Conservation (phyloP, 768 basidiomycete genomes). For the Leccinum arenicola region DNA sequence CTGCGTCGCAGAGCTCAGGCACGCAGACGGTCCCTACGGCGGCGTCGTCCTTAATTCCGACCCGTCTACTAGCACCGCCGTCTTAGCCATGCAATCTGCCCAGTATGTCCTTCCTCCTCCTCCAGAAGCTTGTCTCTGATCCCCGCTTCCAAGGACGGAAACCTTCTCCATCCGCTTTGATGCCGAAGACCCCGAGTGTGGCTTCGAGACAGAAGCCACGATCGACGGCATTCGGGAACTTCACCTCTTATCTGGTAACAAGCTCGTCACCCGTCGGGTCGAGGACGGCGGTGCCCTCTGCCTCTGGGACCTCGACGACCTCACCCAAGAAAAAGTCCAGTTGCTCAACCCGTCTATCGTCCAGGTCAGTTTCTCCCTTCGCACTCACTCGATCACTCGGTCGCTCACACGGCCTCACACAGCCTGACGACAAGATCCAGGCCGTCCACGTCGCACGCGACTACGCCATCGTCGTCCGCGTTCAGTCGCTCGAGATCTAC, state of each 20-base stretch:
- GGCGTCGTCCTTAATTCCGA: slow-evolving; percentile 48
- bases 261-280: slow-evolving; percentile 36
- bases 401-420: neutral
- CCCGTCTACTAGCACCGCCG: slow-evolving; percentile 26
- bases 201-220: slow-evolving; percentile 34
- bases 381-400: neutral
- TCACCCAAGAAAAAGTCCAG: slow-evolving; percentile 29
- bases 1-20: slow-evolving; percentile 42
- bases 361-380: slow-evolving; percentile 25
- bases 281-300: slow-evolving; percentile 30
- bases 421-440: slow-evolving; percentile 38
- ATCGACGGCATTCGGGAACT: slow-evolving; percentile 34
- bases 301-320: slow-evolving; percentile 36
- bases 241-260: slow-evolving; percentile 36
- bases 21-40: slow-evolving; percentile 35
- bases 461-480: slow-evolving; percentile 46
- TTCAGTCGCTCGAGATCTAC: slow-evolving; percentile 43
- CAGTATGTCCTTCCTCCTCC: slow-evolving; percentile 29
- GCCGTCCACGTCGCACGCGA: slow-evolving; percentile 42
- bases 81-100: slow-evolving; percentile 43
- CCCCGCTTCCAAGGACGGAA: slow-evolving; percentile 34
- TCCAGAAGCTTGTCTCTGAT: neutral
- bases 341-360: slow-evolving; percentile 35
- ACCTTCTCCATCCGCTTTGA: slow-evolving; percentile 40
- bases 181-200: slow-evolving; percentile 34